A percentile compares a stretch with the other conserved stretches of the same genome.
Conservation (phyloP, 2,329 filamentous ascomycete genomes). For the Neonectria sp. region DNA sequence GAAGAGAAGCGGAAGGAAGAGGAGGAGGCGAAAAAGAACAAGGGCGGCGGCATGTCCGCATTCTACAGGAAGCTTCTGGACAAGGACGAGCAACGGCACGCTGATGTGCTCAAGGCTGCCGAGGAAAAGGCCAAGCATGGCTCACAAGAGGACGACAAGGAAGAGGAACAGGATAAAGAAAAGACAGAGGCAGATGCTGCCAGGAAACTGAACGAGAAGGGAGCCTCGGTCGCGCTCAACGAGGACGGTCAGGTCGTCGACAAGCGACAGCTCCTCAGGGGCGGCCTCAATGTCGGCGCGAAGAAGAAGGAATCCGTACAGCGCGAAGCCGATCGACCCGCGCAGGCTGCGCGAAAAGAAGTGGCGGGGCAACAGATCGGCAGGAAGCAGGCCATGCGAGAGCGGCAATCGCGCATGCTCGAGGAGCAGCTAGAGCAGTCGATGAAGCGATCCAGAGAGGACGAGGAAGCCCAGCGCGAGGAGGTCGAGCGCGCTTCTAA, state of each 20-base stretch:
- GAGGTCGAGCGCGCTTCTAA: constrained; percentile 77
- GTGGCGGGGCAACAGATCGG: constrained; percentile 60
- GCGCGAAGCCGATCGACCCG: constrained; percentile 41
- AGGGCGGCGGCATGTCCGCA: constrained; percentile 78
- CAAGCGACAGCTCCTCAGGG: constrained; percentile 83
- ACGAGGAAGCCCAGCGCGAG: constrained; percentile 75
- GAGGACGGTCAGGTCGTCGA: constrained; percentile 89
- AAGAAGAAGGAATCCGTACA: constrained; percentile 68
- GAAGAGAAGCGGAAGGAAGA: constrained; percentile 79
- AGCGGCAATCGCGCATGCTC: constrained; percentile 84
- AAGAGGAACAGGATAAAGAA: constrained; percentile 66
- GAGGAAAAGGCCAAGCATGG: constrained; percentile 66
- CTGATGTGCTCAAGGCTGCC: constrained; percentile 78
- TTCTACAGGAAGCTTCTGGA: constrained; percentile 85
- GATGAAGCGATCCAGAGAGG: constrained; percentile 79
- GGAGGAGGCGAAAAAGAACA: constrained; percentile 74
- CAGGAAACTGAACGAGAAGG: constrained; percentile 75
- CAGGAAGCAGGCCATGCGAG: constrained; percentile 77
- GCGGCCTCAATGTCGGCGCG: constrained; percentile 80
- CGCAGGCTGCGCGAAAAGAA: constrained; percentile 52
- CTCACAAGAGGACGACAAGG: constrained; percentile 49
- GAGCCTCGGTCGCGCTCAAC: constrained; percentile 77
- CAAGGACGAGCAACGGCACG: constrained; percentile 78
- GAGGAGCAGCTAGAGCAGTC: constrained; percentile 82
- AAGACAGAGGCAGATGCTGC: constrained; percentile 76